phyloP scores from a whole-genome alignment of 2,329 filamentous ascomycete species.

The Stemphylium beticola region DNA sequence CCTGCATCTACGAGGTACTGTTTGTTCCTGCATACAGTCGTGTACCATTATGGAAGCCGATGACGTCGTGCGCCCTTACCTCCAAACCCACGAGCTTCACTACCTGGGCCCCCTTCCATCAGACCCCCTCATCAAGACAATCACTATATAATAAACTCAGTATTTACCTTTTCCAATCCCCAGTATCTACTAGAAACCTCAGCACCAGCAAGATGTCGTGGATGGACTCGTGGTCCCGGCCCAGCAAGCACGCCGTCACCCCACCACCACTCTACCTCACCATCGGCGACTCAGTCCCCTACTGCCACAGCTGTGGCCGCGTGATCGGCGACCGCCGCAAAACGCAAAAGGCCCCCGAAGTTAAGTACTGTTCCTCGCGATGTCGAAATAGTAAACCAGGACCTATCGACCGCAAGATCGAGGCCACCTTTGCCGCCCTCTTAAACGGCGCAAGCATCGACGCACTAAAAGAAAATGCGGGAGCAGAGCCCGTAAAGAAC shows the following conservation, averaged over 20 bases:
- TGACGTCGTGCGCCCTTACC: constrained; percentile 35
- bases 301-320: constrained; percentile 64
- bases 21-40: constrained; percentile 4
- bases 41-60: constrained; percentile 13
- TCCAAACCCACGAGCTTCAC: constrained; percentile 8
- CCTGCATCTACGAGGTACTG: neutral
- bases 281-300: constrained; percentile 57
- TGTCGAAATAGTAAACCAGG: constrained; percentile 61
- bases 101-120: neutral
- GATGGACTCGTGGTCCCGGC: constrained; percentile 58
- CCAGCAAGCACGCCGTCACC: constrained; percentile 49
- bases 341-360: constrained; percentile 37
- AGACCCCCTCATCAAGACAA: neutral
- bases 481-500: constrained; percentile 1
- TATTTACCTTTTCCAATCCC: neutral
- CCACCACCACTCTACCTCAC: constrained; percentile 63
- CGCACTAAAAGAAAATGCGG: constrained; percentile 28
- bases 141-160: neutral
- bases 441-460: constrained; percentile 45
- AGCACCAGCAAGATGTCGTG: constrained; percentile 50
- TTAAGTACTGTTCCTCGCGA: constrained; percentile 65
- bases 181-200: neutral
- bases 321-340: constrained; percentile 56
- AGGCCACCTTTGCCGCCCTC: constrained; percentile 55
- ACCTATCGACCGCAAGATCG: constrained; percentile 59